phyloP scores from a whole-genome alignment of 495 filamentous ascomycete species.

The Massariosphaeria phaeospora region DNA sequence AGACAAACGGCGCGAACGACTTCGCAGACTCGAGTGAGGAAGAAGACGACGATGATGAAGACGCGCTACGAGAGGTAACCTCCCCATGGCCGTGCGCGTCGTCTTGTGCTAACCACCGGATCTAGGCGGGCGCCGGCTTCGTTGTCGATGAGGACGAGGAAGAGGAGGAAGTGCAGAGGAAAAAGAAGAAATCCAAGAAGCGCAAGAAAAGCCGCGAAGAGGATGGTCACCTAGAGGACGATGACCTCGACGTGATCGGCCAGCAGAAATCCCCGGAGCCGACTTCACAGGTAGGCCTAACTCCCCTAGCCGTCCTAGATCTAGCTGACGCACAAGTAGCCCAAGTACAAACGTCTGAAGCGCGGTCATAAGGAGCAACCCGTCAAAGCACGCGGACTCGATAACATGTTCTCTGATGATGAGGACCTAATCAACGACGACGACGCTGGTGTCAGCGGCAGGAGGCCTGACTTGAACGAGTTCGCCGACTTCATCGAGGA shows the following conservation, averaged over 20 bases:
- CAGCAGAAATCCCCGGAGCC: constrained; percentile 63
- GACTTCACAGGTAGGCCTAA: constrained; percentile 60
- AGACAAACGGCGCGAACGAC: constrained; percentile 43
- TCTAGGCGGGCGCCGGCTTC: constrained; percentile 75
- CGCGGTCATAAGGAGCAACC: constrained; percentile 72
- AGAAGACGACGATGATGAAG: constrained; percentile 93
- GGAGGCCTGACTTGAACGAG: constrained; percentile 61
- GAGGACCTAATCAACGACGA: constrained; percentile 58
- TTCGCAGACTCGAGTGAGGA: constrained; percentile 87
- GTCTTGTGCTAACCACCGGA: constrained; percentile 1
- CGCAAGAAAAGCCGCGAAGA: constrained; percentile 60
- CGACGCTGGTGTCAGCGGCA: constrained; percentile 40
- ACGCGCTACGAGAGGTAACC: constrained; percentile 55
- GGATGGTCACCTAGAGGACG: constrained; percentile 83
- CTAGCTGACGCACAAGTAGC: constrained; percentile 46
- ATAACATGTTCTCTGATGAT: constrained; percentile 93
- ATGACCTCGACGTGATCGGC: constrained; percentile 92
- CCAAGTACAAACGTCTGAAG: constrained; percentile 92
- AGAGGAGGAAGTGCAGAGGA: constrained; percentile 61
- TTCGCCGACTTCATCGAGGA: constrained; percentile 98
- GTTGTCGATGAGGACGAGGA: constrained; percentile 81
- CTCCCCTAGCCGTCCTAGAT: too few relatives aligned
- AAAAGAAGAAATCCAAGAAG: constrained; percentile 55
- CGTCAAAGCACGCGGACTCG: constrained; percentile 62
- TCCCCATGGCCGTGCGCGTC: neutral